Percentiles rank a stretch among this genome's conserved stretches.
phyloP scores from a whole-genome alignment of 2,329 filamentous ascomycete genomes.

The Colletotrichum lindemuthianum region DNA sequence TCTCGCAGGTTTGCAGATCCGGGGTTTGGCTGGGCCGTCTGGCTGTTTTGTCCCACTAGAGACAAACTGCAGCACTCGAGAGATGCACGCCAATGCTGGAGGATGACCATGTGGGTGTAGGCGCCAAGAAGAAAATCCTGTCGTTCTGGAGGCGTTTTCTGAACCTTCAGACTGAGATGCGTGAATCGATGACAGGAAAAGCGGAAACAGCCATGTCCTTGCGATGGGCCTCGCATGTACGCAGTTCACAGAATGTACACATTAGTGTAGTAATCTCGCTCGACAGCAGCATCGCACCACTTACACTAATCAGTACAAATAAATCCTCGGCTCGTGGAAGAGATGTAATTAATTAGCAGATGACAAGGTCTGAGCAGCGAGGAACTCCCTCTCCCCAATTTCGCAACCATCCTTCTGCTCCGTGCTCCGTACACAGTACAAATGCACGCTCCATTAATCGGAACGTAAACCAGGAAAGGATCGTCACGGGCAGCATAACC shows the following conservation, averaged over 20 bases:
- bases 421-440: no score
- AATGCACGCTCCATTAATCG: background rate
- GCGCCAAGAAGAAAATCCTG: no score
- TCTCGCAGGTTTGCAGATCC: constrained; percentile 31
- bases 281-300: constrained; percentile 16
- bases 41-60: background rate
- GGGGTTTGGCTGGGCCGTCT: constrained; percentile 21
- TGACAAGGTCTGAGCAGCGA: background rate
- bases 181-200: background rate
- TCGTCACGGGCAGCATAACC: background rate
- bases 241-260: no score
- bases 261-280: no score
- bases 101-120: background rate
- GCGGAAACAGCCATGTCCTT: background rate
- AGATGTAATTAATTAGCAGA: background rate
- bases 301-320: background rate
- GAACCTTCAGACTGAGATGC: no score
- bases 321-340: no score
- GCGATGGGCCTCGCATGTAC: no score
- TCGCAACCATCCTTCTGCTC: no score
- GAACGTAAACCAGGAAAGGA: constrained; percentile 1
- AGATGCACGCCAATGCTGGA: background rate
- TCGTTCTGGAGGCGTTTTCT: no score
- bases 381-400: no score
- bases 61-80: no score